These are phyloP conservation scores for Thraustotheca clavata DNA, from an alignment of 352 stramenopile species.

Conservation along the genomic window DNA sequence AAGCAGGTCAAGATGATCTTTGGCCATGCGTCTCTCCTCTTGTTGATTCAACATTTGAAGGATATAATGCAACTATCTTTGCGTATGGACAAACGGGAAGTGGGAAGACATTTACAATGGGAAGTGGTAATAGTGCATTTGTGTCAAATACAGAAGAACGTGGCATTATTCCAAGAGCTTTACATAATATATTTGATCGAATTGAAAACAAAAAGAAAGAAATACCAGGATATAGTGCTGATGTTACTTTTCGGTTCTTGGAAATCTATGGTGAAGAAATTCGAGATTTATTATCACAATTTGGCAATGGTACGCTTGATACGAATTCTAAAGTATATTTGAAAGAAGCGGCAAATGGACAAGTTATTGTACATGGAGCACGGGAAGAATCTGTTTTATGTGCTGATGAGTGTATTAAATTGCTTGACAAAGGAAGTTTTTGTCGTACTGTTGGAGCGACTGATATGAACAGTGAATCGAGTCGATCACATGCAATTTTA, in stretches of 20 bases:
- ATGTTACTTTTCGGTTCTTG: conserved; percentile 82
- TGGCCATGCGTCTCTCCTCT: conserved; percentile 77
- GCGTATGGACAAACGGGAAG: conserved; percentile 83
- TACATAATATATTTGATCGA: conserved; percentile 76
- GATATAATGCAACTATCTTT: conserved; percentile 87
- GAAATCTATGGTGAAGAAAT: conserved; percentile 92
- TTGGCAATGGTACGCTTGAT: conserved; percentile 41
- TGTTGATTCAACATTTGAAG: conserved; percentile 72
- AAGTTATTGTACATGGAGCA: conserved; percentile 78
- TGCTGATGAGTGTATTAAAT: conserved; percentile 63
- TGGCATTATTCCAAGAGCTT: conserved; percentile 81
- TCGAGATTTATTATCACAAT: conserved; percentile 76
- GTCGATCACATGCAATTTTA: conserved; percentile 89
- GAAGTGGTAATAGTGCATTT: conserved; percentile 73
- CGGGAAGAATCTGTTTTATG: conserved; percentile 56
- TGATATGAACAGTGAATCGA: conserved; percentile 89
- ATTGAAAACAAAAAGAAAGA: conserved; percentile 50
- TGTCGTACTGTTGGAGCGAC: conserved; percentile 81
- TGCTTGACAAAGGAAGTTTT: conserved; percentile 78
- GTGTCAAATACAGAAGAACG: conserved; percentile 62
- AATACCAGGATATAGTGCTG: conserved; percentile 48
- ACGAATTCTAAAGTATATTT: conserved; percentile 70
- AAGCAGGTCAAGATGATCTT: conserved; percentile 78
- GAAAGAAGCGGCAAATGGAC: conserved; percentile 68
- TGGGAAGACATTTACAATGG: conserved; percentile 87